phyloP scores from a whole-genome alignment of 768 basidiomycete genomes.

The Suillus variegatus region DNA sequence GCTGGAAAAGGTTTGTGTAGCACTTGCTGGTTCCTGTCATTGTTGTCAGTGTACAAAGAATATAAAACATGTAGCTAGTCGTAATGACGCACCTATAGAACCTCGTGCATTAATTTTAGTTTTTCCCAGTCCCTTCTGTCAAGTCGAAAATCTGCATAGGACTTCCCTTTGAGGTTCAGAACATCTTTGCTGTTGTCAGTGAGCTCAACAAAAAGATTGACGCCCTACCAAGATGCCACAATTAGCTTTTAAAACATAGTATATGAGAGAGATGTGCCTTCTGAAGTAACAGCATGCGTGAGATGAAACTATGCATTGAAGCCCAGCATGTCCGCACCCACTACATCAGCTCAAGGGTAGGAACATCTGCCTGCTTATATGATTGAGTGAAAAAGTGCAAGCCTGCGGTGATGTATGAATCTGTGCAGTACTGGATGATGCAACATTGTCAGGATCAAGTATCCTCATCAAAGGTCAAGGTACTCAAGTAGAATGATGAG shows the following conservation, averaged over 20 bases:
- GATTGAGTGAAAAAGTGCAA: too few relatives aligned
- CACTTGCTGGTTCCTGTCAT: neutral
- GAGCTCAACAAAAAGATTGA: conserved; percentile 17
- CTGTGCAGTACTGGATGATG: neutral
- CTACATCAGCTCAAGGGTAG: too few relatives aligned
- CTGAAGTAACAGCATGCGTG: too few relatives aligned
- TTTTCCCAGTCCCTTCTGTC: conserved; percentile 26
- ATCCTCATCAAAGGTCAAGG: neutral
- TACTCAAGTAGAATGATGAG: neutral
- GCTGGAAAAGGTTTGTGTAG: neutral
- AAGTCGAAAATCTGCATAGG: conserved; percentile 27
- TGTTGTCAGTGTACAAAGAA: neutral
- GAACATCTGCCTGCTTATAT: too few relatives aligned
- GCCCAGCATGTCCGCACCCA: too few relatives aligned
- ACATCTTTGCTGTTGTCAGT: conserved; percentile 25
- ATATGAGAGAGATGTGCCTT: too few relatives aligned
- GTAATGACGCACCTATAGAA: conserved; percentile 20
- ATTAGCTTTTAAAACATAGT: neutral
- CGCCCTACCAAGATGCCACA: neutral
- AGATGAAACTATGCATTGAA: neutral
- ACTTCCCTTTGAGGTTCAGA: conserved; percentile 26
- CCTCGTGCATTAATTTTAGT: conserved; percentile 24
- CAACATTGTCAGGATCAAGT: neutral
- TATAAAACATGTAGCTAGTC: neutral
- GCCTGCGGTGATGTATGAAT: too few relatives aligned